Percentiles rank a stretch among this genome's conserved stretches.
These are phyloP conservation scores for Amylostereum chailletii DNA, from an alignment of 1,284 basidiomycete species.

Conservation along the genomic window DNA sequence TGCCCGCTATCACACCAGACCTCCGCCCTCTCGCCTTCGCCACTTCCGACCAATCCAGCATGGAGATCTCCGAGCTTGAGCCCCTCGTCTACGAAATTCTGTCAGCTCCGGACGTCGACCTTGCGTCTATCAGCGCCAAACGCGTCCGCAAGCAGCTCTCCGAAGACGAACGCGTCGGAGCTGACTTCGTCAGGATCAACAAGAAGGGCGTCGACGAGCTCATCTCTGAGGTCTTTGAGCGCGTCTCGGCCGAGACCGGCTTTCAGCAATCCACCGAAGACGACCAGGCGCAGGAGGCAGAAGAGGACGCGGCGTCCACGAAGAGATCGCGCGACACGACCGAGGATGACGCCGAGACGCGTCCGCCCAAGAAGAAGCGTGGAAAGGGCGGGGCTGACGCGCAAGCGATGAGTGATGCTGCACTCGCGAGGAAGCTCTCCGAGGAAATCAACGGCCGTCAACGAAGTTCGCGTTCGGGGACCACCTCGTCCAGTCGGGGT, in stretches of 20 bases:
- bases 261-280: background rate
- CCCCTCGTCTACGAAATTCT: constrained; percentile 59
- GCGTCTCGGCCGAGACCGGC: constrained; percentile 30
- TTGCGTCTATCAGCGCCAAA: constrained; percentile 69
- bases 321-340: constrained; percentile 25
- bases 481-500: constrained; percentile 14
- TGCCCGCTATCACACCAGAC: background rate
- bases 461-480: constrained; percentile 32
- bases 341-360: constrained; percentile 23
- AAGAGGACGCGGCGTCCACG: constrained; percentile 18
- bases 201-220: constrained; percentile 50
- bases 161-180: constrained; percentile 41
- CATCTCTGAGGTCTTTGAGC: constrained; percentile 52
- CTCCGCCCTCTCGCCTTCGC: background rate
- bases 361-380: constrained; percentile 23
- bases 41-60: no score
- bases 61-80: constrained; percentile 30
- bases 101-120: constrained; percentile 59
- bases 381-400: constrained; percentile 28
- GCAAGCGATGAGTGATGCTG: constrained; percentile 43
- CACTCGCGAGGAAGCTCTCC: constrained; percentile 61
- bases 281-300: constrained; percentile 3
- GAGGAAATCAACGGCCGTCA: constrained; percentile 63
- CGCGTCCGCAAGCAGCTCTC: constrained; percentile 62
- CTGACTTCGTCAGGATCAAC: constrained; percentile 47